A percentile compares a stretch with the other conserved stretches of the same genome.
Conservation (phyloP, 2,329 filamentous ascomycete species). For the Cryphonectria carpinicola region DNA sequence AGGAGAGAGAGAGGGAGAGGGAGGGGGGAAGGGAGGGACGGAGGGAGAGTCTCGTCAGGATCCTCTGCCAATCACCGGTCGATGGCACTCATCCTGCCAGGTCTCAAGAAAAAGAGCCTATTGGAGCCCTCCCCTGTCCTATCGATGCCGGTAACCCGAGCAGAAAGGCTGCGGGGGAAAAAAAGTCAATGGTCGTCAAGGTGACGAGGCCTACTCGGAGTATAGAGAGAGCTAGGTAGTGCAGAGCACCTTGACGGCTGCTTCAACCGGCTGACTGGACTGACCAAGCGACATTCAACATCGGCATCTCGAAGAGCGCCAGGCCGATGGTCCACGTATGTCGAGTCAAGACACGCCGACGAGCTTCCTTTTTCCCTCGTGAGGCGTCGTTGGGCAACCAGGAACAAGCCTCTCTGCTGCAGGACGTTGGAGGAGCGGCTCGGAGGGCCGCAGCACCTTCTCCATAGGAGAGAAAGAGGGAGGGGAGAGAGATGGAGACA, state of each 20-base stretch:
- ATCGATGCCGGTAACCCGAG: not conserved
- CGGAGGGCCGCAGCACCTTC: slow-evolving; percentile 10
- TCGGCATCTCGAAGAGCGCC: slow-evolving; percentile 98
- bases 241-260: not conserved
- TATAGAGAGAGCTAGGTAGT: too few relatives aligned
- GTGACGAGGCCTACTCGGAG: not conserved
- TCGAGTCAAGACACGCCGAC: not conserved
- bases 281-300: slow-evolving; percentile 71
- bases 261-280: not conserved
- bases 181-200: too few relatives aligned
- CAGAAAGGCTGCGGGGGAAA: not conserved
- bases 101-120: not conserved
- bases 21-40: not conserved
- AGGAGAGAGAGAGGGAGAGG: not conserved
- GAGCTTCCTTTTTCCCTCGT: slow-evolving; percentile 16
- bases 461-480: not conserved
- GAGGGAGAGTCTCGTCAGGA: not conserved
- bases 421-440: not conserved
- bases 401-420: slow-evolving; percentile 13
- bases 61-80: not conserved
- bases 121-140: not conserved
- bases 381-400: not conserved
- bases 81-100: not conserved
- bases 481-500: not conserved
- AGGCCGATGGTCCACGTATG: slow-evolving; percentile 73